Evolutionary conservation across 1,284 basidiomycete genomes (phyloP), one percentile per base, ranked within the genome.

Genomic region (Sphagnurus paluster): DNA sequence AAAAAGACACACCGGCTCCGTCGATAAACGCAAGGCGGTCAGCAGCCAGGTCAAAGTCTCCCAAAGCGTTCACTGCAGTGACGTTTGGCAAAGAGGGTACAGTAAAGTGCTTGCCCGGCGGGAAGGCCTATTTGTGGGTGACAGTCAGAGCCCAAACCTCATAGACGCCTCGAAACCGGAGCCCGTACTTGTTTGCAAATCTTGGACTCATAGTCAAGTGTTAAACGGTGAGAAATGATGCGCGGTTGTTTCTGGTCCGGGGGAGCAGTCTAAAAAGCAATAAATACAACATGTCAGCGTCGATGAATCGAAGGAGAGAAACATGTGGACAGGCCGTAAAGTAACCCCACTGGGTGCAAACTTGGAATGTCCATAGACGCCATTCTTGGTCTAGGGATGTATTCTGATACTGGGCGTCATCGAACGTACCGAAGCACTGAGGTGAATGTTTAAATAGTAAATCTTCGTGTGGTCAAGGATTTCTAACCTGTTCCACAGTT

Each of bases 261-360:
- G 6, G 90, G 86, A 0, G 86, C 77, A 24, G 80, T 80, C 87
- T 91, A 38, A 7, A 26, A 28, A 11, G 50, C 32, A 23, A 55
- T 48, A 49, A 44, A 54, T 52, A 24, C 56, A 62, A 21, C 58
- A 46, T 33, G 39, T 20, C 25, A 23, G 11, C 8, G 38, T 6
- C 39, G 41, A 28, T 54, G 41, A n/a, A 42, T 46, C 13, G 17
- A 23, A n/a, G 2, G 3, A 14, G 21, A 5, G 16, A 2, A 32
- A 6, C 14, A 35, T 8, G 5, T 34, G 19, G 11, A 60, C 66
- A 35, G 54, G 86, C 87, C 3, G 70, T 76, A 63, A 96, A 94
- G 67, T 93, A 98, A 1, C 94, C 95, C 93, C 94, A 98, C 60
- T 95, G 83, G 0, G 89, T 94, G 70, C 93, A 97, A 48, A 87